These are phyloP conservation scores for Pseudognaphalium luteoalbum DNA, from an alignment of 129 eudicot genomes.

Conservation along the genomic window DNA sequence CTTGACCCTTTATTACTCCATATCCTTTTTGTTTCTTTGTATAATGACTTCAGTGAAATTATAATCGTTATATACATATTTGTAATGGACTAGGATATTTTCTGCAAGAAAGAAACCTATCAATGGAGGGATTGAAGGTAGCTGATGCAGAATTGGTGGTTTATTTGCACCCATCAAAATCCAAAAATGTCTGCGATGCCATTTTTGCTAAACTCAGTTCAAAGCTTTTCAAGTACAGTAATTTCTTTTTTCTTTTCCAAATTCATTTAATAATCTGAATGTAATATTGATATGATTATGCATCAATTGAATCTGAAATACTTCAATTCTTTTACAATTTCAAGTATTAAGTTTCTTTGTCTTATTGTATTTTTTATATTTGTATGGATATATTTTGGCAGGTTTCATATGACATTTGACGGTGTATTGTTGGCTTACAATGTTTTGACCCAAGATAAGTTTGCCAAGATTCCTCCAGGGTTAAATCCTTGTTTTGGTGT, in stretches of 20 bases:
- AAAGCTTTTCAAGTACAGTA: constrained; percentile 71
- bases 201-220: constrained; percentile 64
- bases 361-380: neutral
- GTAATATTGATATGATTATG: no score
- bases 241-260: neutral
- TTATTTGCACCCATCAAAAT: constrained; percentile 74
- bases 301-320: no score
- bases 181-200: constrained; percentile 50
- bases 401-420: constrained; percentile 74
- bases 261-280: no score
- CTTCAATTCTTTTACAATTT: no score
- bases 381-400: constrained; percentile 21
- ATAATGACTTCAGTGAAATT: no score
- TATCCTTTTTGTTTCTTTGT: no score
- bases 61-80: no score
- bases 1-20: no score
- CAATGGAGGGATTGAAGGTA: constrained; percentile 82
- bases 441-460: constrained; percentile 33
- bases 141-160: constrained; percentile 62
- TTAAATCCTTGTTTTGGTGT: constrained; percentile 65
- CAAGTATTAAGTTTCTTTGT: neutral
- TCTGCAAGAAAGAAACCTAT: neutral
- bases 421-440: constrained; percentile 85
- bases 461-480: constrained; percentile 71
- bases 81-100: no score